Percentiles rank a stretch among this genome's conserved stretches.
phyloP scores from a whole-genome alignment of 306 rosid species.

The Quillaja saponaria region DNA sequence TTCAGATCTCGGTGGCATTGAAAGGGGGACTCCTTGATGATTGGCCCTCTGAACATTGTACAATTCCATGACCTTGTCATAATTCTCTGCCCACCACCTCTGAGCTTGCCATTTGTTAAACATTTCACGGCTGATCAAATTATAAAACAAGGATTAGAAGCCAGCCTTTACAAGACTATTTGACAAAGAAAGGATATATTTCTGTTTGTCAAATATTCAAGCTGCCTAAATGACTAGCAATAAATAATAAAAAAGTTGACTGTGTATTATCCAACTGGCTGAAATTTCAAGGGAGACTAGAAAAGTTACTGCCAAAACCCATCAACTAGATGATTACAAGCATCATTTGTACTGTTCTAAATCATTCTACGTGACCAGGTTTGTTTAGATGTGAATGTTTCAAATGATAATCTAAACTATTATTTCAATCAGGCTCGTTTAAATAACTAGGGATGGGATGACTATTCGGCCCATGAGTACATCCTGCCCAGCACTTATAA shows the following conservation, averaged over 20 bases:
- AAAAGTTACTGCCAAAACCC: conserved; percentile 9
- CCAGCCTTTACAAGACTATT: conserved; percentile 6
- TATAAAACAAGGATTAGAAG: conserved; percentile 29
- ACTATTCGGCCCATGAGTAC: too few relatives aligned
- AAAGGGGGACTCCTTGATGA: conserved; percentile 79
- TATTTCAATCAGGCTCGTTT: too few relatives aligned
- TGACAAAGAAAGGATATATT: neutral
- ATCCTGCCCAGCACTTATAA: too few relatives aligned
- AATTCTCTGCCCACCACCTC: conserved; percentile 93
- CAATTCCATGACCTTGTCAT: conserved; percentile 91
- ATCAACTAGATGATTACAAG: neutral
- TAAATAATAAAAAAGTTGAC: conserved; percentile 1
- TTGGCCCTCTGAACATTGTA: conserved; percentile 94
- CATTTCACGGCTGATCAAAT: conserved; percentile 70
- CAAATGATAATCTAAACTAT: too few relatives aligned
- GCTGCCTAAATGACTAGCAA: neutral
- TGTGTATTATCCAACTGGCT: neutral
- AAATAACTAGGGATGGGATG: too few relatives aligned
- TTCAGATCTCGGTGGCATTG: conserved; percentile 89
- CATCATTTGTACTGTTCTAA: neutral
- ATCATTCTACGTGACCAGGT: too few relatives aligned
- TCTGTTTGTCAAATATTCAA: neutral
- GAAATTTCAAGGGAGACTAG: conserved; percentile 6
- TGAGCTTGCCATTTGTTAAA: conserved; percentile 98
- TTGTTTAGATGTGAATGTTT: too few relatives aligned